Evolutionary conservation across 106 monocot genomes (phyloP).

Genomic region (Phalaenopsis equestris): DNA sequence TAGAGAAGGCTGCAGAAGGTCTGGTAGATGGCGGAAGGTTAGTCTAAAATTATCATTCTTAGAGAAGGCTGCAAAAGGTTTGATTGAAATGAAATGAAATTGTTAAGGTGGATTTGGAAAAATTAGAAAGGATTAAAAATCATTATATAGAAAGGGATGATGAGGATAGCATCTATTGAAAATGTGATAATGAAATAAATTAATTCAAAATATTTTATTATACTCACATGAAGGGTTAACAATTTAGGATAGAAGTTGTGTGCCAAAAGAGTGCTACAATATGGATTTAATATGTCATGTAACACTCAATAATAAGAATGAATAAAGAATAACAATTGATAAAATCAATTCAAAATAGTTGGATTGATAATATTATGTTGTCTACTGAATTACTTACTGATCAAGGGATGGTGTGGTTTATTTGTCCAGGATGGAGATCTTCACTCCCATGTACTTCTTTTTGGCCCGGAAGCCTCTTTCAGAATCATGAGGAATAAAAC

Average conservation of each 20-base stretch:
- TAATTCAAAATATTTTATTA: too few species aligned
- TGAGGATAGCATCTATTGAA: neutral
- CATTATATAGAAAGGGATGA: neutral
- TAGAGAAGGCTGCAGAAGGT: constrained; percentile 96
- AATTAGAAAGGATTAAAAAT: neutral
- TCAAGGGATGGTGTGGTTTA: neutral
- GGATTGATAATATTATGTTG: neutral
- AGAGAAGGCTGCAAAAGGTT: too few species aligned
- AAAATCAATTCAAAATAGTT: neutral
- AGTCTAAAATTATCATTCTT: neutral
- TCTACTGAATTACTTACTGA: too few species aligned
- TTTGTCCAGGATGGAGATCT: constrained; percentile 79
- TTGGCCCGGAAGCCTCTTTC: constrained; percentile 62
- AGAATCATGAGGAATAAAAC: constrained; percentile 17
- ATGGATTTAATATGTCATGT: neutral
- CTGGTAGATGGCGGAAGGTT: constrained; percentile 93
- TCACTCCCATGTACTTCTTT: constrained; percentile 96
- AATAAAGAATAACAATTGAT: neutral
- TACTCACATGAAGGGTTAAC: neutral
- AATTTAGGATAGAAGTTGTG: neutral
- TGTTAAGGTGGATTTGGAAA: neutral
- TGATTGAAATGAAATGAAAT: too few species aligned
- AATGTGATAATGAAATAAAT: neutral
- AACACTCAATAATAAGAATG: neutral
- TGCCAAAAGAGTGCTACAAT: neutral